Percentiles rank a stretch among this genome's conserved stretches.
Conservation (phyloP, 768 basidiomycete species). For the Trametopsis cervina region DNA sequence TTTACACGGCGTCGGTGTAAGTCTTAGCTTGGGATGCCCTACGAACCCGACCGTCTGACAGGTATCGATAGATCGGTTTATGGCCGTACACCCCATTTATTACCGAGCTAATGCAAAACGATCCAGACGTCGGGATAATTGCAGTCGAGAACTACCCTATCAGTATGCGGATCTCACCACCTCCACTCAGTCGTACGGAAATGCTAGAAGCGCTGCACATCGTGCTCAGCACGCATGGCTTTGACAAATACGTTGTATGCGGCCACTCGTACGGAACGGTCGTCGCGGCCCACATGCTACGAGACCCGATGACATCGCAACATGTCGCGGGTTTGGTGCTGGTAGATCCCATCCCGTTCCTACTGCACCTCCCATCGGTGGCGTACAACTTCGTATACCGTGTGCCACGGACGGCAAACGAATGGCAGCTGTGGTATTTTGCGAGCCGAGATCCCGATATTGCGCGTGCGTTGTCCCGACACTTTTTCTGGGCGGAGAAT, state of each 20-base stretch:
- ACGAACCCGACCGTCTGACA: constrained; percentile 1
- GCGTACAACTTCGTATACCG: constrained; percentile 66
- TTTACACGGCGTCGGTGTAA: constrained; percentile 62
- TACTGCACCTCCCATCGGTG: constrained; percentile 55
- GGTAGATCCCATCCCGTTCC: constrained; percentile 59
- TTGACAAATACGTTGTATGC: constrained; percentile 36
- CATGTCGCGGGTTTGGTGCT: constrained; percentile 41
- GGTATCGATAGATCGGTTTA: constrained; percentile 46
- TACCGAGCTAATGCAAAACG: constrained; percentile 31
- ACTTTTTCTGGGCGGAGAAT: constrained; percentile 64
- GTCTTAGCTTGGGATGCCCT: constrained; percentile 14
- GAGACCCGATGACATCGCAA: constrained; percentile 22
- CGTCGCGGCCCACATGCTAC: constrained; percentile 47
- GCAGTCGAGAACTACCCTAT: constrained; percentile 55
- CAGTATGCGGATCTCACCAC: constrained; percentile 50
- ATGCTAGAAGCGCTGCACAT: constrained; percentile 36
- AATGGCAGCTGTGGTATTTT: constrained; percentile 68
- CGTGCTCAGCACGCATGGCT: constrained; percentile 38
- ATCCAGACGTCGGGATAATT: constrained; percentile 51
- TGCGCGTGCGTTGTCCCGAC: constrained; percentile 47
- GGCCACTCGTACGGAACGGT: constrained; percentile 62
- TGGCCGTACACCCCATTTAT: constrained; percentile 51
- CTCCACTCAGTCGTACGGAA: constrained; percentile 35
- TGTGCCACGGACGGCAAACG: constrained; percentile 38
- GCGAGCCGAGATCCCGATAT: constrained; percentile 58